Base-by-base conservation (phyloP, 2,329 filamentous ascomycete species). In the Pseudogymnoascus sp. region DNA sequence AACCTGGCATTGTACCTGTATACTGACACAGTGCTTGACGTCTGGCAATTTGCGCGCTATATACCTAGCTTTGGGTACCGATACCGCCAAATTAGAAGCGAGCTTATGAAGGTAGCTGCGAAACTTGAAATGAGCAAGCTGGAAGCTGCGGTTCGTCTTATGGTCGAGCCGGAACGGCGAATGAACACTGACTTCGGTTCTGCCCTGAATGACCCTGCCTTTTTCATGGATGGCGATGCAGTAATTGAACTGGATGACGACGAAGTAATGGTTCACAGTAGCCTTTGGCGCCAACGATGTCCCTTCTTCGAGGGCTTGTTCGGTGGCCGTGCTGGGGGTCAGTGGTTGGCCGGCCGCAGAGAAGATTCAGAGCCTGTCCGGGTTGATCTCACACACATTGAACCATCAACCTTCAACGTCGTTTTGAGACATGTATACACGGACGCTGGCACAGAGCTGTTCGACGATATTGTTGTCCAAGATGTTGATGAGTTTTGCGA, bases 261-360 rank as follows among this genome's bases (percentile, higher is more conserved):
- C n/a, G 87, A 87, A 29, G 76, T 92, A 35, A 77, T 79, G 12
- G 87, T 88, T 0, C 94, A 99, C 69, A 93, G 90, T 66, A 80
- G 86, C 4, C 74, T 97, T 3, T 73, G 97, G 36, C 92, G 91
- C 66, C 86, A 87, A 69, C 82, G 94, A 66, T 97, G 92, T 68
- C 92, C 91, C 0, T 99, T 97, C 79, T 99, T 99, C 66, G 80
- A 93, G 65, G 89, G 89, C 1, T 80, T 99, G 45, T 97, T 97
- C 73, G 81, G 90, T 68, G 94, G 94, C n/a, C 87, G 91, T 45
- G 90, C 94, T 6, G 82, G 83, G 40, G 94, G 94, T 0, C 83
- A 84, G 67, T 99, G 94, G 94, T 80, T 99, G 18, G 82, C 86
- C 58, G 82, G 83, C 33, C 84, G 92, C 60, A 84, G 85, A n/a